Evolutionary conservation across 2,329 filamentous ascomycete genomes (phyloP), one percentile per base, ranked within the genome.

Genomic region (Corniculantispora saksenae): DNA sequence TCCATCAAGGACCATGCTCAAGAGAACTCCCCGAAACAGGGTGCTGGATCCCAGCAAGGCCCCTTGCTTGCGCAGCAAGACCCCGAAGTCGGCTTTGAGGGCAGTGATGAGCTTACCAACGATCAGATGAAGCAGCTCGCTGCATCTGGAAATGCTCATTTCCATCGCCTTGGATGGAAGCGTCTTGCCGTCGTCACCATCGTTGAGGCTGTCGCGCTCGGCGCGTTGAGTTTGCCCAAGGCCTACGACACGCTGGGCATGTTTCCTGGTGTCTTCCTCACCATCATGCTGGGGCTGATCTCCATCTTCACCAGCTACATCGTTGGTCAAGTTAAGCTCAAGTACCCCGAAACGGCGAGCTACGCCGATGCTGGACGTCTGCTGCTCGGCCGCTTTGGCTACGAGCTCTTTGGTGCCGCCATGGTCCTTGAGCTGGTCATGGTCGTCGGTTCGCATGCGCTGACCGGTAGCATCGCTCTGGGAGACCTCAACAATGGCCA

Each of bases 391-490:
- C 77, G 75, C 19, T 76, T 83, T 32, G 86, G 85, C 0, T 82
- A 84, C 63, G 84, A 88, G 70, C 69, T 90, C 53, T 78, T 89
- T 60, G 86, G 85, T 21, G 73, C 79, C 55, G 84, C 81, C 50
- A 85, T 88, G 69, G 76, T 83, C 13, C 73, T 89, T 19, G 85
- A 89, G 74, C 78, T 90, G n/a, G 75, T 89, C 54, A 89, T 91
- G 77, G 82, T 89, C 71, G 86, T 88, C 78, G 86, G 83, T n/a
- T 88, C 86, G 25, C 89, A 91, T 74, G 78, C 89, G 43, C 78
- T 90, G 64, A 89, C 87, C 0, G 90, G 89, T 69, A 82, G 81
- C 27, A 86, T 90, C 69, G 87, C 87, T 68, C 83, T 90, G 74
- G 87, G 87, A 68, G 84, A 81, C 27, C 77, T 90, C 62, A 88